A percentile compares a stretch with the other conserved stretches of the same genome.
phyloP scores from a whole-genome alignment of 495 filamentous ascomycete species.

The Oidiodendron maius region DNA sequence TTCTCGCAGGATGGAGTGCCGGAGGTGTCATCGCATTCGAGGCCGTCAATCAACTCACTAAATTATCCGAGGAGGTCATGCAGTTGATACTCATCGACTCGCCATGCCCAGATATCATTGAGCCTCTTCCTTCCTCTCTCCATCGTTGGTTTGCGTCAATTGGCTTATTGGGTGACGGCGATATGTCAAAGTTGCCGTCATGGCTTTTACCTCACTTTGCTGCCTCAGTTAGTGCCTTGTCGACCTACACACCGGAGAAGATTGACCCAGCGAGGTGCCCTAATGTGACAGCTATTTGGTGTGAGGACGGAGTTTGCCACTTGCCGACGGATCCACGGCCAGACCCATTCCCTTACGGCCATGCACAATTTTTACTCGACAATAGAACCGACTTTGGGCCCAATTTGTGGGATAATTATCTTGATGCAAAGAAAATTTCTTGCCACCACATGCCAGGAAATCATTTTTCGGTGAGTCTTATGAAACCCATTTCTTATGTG shows the following conservation, averaged over 20 bases:
- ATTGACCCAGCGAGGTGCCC: conserved; percentile 44
- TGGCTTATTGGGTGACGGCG: conserved; percentile 67
- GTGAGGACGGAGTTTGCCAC: conserved; percentile 74
- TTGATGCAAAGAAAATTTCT: conserved; percentile 57
- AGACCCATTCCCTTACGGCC: conserved; percentile 61
- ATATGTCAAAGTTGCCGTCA: conserved; percentile 52
- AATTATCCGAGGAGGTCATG: conserved; percentile 62
- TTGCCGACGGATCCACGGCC: conserved; percentile 62
- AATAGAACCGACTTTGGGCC: conserved; percentile 74
- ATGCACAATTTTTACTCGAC: conserved; percentile 74
- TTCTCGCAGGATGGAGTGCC: conserved; percentile 74
- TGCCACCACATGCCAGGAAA: conserved; percentile 61
- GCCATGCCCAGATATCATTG: conserved; percentile 70
- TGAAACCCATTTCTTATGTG: not conserved
- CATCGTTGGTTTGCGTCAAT: conserved; percentile 76
- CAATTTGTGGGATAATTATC: conserved; percentile 72
- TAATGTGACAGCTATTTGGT: conserved; percentile 70
- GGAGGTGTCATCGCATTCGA: conserved; percentile 88
- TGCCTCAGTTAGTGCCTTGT: conserved; percentile 69
- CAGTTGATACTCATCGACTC: conserved; percentile 77
- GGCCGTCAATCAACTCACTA: conserved; percentile 64
- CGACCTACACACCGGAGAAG: conserved; percentile 55
- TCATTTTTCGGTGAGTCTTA: conserved; percentile 43
- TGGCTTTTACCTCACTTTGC: conserved; percentile 85
- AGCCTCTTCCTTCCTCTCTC: conserved; percentile 68